Percentiles rank a stretch among this genome's conserved stretches.
Conservation (phyloP, 768 basidiomycete genomes). For the Brasilioporus rufonigricans region DNA sequence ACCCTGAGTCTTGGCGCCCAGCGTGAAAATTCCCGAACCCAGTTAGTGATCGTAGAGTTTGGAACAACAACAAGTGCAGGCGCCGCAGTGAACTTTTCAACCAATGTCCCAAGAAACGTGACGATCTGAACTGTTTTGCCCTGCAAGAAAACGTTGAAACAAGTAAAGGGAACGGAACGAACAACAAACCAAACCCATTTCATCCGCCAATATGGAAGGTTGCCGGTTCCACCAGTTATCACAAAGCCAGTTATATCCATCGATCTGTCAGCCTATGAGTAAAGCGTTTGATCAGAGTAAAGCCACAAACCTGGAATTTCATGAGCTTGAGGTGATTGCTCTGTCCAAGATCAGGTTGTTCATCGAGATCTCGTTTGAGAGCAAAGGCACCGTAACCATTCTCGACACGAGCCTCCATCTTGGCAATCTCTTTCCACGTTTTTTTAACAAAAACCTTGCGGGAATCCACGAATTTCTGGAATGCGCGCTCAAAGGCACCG, state of each 20-base stretch:
- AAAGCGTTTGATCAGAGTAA: conserved; percentile 2
- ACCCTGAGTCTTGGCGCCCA: conserved; percentile 67
- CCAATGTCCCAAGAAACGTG: conserved; percentile 72
- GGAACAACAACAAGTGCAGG: conserved; percentile 93
- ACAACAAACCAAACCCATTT: conserved; percentile 83
- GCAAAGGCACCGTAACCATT: conserved; percentile 51
- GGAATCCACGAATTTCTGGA: conserved; percentile 63
- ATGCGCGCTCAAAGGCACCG: conserved; percentile 63
- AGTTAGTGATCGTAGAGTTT: conserved; percentile 93
- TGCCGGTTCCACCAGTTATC: conserved; percentile 88
- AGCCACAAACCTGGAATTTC: conserved; percentile 72
- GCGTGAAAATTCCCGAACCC: conserved; percentile 91
- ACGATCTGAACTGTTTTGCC: conserved; percentile 93
- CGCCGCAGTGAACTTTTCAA: conserved; percentile 52
- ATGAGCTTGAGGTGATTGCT: conserved; percentile 63
- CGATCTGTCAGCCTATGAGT: conserved; percentile 45
- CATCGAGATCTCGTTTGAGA: conserved; percentile 43
- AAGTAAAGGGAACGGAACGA: conserved; percentile 1
- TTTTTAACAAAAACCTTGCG: conserved; percentile 58
- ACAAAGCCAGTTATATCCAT: conserved; percentile 82
- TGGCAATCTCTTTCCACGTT: conserved; percentile 36
- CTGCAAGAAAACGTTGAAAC: conserved; percentile 35
- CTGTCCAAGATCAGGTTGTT: conserved; percentile 69
- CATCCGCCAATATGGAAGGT: conserved; percentile 90
- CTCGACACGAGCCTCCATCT: conserved; percentile 52